phyloP scores from a whole-genome alignment of 1,284 basidiomycete species.

The Mycena citricolor region DNA sequence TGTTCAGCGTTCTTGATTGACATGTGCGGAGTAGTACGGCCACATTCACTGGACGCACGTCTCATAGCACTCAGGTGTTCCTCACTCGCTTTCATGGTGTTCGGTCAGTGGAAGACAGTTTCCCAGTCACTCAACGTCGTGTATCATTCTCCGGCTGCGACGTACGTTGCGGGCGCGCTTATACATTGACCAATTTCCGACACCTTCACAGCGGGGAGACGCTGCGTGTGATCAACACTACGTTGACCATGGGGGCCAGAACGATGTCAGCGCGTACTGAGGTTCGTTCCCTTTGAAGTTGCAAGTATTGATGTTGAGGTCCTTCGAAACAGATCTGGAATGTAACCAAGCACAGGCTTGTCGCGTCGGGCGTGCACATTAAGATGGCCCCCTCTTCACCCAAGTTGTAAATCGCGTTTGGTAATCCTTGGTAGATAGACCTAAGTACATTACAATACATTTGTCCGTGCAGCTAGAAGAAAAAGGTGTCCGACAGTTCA shows the following conservation, averaged over 20 bases:
- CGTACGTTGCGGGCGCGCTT: constrained; percentile 28
- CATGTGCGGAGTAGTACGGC: constrained; percentile 15
- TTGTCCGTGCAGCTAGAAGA: too few species aligned
- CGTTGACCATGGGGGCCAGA: constrained; percentile 35
- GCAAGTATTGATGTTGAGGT: neutral
- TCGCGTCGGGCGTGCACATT: constrained; percentile 42
- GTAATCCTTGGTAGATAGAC: too few species aligned
- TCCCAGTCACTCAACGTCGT: constrained; percentile 40
- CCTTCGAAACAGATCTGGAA: constrained; percentile 39
- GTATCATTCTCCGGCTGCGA: constrained; percentile 40
- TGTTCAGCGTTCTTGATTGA: constrained; percentile 26
- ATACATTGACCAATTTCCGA: neutral
- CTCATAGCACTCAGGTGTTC: constrained; percentile 18
- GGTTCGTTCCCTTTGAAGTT: constrained; percentile 23
- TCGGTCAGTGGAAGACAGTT: constrained; percentile 22
- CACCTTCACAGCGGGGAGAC: constrained; percentile 34
- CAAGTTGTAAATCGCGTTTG: constrained; percentile 16
- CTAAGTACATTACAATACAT: too few species aligned
- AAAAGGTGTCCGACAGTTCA: too few species aligned
- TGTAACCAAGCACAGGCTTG: constrained; percentile 35
- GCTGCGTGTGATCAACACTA: constrained; percentile 39
- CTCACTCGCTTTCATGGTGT: constrained; percentile 7
- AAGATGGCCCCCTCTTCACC: constrained; percentile 36
- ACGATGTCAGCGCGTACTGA: constrained; percentile 37
- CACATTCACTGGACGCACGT: neutral